phyloP scores from a whole-genome alignment of 2,329 filamentous ascomycete species.

The Cladosporium colombiae region DNA sequence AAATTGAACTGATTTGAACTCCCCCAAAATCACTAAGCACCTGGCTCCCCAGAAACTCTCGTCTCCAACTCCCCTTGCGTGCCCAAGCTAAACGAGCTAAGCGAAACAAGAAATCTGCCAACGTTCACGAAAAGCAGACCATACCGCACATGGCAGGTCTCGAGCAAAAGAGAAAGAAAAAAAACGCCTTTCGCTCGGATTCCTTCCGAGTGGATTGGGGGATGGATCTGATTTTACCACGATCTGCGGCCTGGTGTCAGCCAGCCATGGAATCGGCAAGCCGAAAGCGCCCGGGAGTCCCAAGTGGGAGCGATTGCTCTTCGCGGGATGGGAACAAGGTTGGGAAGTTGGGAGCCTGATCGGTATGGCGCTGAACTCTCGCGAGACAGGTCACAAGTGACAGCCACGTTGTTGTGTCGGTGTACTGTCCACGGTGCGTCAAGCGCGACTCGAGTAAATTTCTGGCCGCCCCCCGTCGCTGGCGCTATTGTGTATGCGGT shows the following conservation, averaged over 20 bases:
- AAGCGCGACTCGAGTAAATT: background rate
- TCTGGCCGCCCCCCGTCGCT: background rate
- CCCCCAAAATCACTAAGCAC: background rate
- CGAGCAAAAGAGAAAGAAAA: background rate
- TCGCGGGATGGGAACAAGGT: background rate
- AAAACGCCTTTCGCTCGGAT: background rate
- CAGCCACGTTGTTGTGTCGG: background rate
- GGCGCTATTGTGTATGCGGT: background rate
- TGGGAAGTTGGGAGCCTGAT: background rate
- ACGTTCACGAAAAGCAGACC: background rate
- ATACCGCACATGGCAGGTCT: background rate
- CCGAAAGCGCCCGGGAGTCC: background rate
- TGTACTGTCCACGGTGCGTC: background rate
- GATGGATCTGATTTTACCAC: background rate
- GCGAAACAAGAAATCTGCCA: background rate
- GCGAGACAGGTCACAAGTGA: background rate
- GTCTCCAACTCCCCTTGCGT: background rate
- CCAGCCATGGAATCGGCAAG: background rate
- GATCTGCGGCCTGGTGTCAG: background rate
- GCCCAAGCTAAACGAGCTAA: background rate
- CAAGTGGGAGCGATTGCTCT: background rate
- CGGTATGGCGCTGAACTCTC: background rate
- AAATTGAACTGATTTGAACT: background rate
- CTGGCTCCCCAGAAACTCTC: background rate
- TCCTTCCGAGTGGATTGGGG: background rate